phyloP scores from a whole-genome alignment of 176 grass and related monocot species.

The Cenchrus purpureus region DNA sequence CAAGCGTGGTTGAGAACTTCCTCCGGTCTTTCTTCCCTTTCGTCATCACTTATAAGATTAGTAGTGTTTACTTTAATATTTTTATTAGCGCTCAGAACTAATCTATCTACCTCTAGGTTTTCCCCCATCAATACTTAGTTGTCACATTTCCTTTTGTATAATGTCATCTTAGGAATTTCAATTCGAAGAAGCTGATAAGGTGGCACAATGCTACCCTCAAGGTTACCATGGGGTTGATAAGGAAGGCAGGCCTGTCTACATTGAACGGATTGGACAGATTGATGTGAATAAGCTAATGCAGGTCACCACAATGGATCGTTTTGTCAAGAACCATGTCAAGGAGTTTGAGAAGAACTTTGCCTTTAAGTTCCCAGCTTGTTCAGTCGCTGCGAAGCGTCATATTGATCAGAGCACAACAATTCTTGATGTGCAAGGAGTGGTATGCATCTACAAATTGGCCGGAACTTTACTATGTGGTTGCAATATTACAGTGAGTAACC shows the following conservation, averaged over 20 bases:
- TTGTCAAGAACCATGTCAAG: slow-evolving; percentile 91
- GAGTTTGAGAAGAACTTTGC: slow-evolving; percentile 95
- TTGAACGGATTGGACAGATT: slow-evolving; percentile 88
- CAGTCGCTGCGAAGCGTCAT: slow-evolving; percentile 78
- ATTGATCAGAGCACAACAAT: slow-evolving; percentile 99
- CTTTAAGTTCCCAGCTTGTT: slow-evolving; percentile 96
- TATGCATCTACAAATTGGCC: slow-evolving; percentile 45
- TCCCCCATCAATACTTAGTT: too few relatives aligned
- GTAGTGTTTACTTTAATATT: too few relatives aligned
- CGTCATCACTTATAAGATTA: too few relatives aligned
- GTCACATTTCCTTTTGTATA: slow-evolving; percentile 30
- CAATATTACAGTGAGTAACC: slow-evolving; percentile 22
- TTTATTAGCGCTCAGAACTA: too few relatives aligned
- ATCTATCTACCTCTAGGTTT: too few relatives aligned
- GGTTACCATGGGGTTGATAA: slow-evolving; percentile 96
- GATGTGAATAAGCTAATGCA: slow-evolving; percentile 91
- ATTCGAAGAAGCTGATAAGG: slow-evolving; percentile 85
- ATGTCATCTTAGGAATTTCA: slow-evolving; percentile 63
- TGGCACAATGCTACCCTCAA: slow-evolving; percentile 95
- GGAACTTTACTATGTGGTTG: background rate
- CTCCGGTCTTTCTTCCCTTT: too few relatives aligned
- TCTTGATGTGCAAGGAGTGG: slow-evolving; percentile 97
- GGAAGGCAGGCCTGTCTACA: slow-evolving; percentile 93
- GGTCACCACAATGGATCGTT: slow-evolving; percentile 97
- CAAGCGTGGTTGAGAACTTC: too few relatives aligned